phyloP scores from a whole-genome alignment of 768 basidiomycete species.

The Inosperma sp. region DNA sequence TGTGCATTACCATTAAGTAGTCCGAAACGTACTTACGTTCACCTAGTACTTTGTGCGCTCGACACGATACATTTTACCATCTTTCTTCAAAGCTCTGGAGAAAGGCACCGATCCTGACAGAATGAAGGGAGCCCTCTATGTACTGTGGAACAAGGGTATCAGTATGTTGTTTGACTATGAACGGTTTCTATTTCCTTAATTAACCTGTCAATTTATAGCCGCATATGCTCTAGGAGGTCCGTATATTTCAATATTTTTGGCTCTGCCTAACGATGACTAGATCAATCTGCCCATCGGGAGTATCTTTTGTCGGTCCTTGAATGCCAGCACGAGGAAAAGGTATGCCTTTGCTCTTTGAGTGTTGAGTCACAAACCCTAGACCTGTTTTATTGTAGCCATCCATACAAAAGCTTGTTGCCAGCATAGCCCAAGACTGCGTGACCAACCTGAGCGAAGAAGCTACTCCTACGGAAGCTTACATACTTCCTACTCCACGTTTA shows the following conservation, averaged over 20 bases:
- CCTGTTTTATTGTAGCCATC: slow-evolving; percentile 48
- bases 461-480: slow-evolving; percentile 58
- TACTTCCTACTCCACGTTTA: slow-evolving; percentile 44
- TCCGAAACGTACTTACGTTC: neutral
- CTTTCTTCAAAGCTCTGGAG: slow-evolving; percentile 54
- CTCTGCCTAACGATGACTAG: slow-evolving; percentile 29
- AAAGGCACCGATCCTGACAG: slow-evolving; percentile 85
- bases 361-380: neutral
- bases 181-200: slow-evolving; percentile 3
- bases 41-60: slow-evolving; percentile 66
- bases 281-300: slow-evolving; percentile 49
- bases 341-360: slow-evolving; percentile 19
- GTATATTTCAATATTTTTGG: slow-evolving; percentile 15
- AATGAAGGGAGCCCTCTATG: slow-evolving; percentile 92
- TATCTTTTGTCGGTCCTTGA: slow-evolving; percentile 63
- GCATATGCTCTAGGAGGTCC: slow-evolving; percentile 66
- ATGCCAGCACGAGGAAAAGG: slow-evolving; percentile 86
- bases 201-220: slow-evolving; percentile 33
- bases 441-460: slow-evolving; percentile 59
- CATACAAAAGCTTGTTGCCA: slow-evolving; percentile 65
- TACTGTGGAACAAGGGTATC: slow-evolving; percentile 68
- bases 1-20: neutral
- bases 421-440: slow-evolving; percentile 59
- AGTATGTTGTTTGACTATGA: slow-evolving; percentile 35
- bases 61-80: slow-evolving; percentile 59